Base-by-base conservation (phyloP, 2,329 filamentous ascomycete genomes). In the Sporothrix luriei region DNA sequence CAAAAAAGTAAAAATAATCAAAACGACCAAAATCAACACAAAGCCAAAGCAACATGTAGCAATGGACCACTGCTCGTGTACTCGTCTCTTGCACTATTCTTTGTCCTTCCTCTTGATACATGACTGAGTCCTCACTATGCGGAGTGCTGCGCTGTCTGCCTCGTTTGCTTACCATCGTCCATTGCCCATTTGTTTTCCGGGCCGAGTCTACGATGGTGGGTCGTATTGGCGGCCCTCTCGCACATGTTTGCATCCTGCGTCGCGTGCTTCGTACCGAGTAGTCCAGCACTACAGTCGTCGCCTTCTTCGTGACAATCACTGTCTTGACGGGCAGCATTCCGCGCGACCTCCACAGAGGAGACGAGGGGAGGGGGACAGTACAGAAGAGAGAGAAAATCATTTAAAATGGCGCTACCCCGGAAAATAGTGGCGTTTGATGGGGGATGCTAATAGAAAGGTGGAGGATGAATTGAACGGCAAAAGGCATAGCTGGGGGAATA, bases 371-470 rank as follows among this genome's bases (percentile, higher is more conserved):
- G 29, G n/a, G 16, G 19, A 40, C 29, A 21, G 1, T 1, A 33
- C 4, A 55, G 14, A n/a, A 51, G 48, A 51, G 19, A 13, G 24
- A 29, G 51, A 59, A 59, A 59, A 59, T 40, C 29, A 13, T 24
- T 61, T 59, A 21, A 61, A 40, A 40, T 4, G 55, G 16, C 55
- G 55, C 55, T 61, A 61, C 55, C 55, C 55, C 33, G 55, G 55
- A 61, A 24, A 61, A 43, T 61, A 43, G n/a, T 61, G 55, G 43
- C 33, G 40, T 61, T 61, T n/a, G 55, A 61, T n/a, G 38, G 55
- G 55, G 43, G 55, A 11, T 33, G 16, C 4, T 19, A 59, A 9
- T 6, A 13, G 26, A 33, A 52, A 24, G 9, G 24, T 13, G 24
- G n/a, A 52, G 49, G 52, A 48, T 33, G 33, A 33, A 33, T 33